phyloP scores from a whole-genome alignment of 2,329 filamentous ascomycete genomes.

The Aureobasidium subglaciale region DNA sequence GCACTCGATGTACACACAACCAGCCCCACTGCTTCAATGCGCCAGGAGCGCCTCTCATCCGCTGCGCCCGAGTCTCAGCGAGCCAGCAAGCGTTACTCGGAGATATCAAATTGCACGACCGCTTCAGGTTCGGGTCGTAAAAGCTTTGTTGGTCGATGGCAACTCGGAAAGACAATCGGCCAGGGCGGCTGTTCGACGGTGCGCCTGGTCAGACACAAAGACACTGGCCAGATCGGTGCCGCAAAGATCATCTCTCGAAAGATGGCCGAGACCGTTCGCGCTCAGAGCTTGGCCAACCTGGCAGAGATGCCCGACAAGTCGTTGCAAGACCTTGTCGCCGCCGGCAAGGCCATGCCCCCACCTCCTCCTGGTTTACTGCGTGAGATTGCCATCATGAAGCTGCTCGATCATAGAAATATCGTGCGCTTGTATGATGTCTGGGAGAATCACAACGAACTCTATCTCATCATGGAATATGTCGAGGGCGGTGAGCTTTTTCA shows the following conservation, averaged over 20 bases:
- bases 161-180: slow-evolving; percentile 80
- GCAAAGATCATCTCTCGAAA: slow-evolving; percentile 90
- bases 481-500: slow-evolving; percentile 79
- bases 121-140: slow-evolving; percentile 49
- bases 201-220: slow-evolving; percentile 69
- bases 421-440: slow-evolving; percentile 94
- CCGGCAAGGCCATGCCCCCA: slow-evolving; percentile 55
- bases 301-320: slow-evolving; percentile 47
- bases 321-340: slow-evolving; percentile 41
- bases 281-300: slow-evolving; percentile 76
- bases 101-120: slow-evolving; percentile 48
- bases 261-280: slow-evolving; percentile 71
- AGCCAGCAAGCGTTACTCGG: slow-evolving; percentile 45
- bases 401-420: slow-evolving; percentile 91
- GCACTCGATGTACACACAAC: slow-evolving; percentile 35
- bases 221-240: slow-evolving; percentile 72
- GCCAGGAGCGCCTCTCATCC: slow-evolving; percentile 40
- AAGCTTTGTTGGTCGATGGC: slow-evolving; percentile 88
- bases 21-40: slow-evolving; percentile 17
- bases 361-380: slow-evolving; percentile 78
- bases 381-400: slow-evolving; percentile 94
- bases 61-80: slow-evolving; percentile 39
- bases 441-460: slow-evolving; percentile 96
- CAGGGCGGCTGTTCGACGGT: slow-evolving; percentile 87
- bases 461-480: slow-evolving; percentile 89